These are phyloP conservation scores for Trichosanthes cucumerina DNA, from an alignment of 306 rosid species.

Conservation along the genomic window DNA sequence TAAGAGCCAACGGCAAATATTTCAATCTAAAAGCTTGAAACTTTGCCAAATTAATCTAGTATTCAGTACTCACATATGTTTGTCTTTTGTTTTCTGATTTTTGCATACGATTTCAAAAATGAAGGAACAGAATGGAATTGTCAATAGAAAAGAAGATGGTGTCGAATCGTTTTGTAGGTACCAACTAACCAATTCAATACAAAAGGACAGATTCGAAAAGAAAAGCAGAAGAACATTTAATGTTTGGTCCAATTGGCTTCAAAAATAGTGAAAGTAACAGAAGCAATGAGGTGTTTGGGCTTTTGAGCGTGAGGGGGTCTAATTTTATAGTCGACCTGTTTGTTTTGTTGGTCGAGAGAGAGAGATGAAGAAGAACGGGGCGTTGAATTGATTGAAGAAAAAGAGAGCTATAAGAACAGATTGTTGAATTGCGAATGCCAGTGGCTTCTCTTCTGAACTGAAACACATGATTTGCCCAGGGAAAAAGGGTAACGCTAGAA, in stretches of 20 bases:
- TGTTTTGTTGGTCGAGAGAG: background rate
- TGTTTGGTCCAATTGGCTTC: background rate
- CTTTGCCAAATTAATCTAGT: background rate
- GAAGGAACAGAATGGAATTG: conserved; percentile 1
- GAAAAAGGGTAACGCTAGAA: conserved; percentile 35
- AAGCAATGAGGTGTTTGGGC: background rate
- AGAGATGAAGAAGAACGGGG: background rate
- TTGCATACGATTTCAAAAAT: background rate
- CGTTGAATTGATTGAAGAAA: conserved; percentile 7
- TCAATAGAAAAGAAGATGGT: background rate
- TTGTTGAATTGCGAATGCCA: conserved; percentile 18
- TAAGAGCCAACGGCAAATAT: background rate
- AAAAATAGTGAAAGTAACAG: conserved; percentile 3
- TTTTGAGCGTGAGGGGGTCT: background rate
- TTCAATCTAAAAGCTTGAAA: background rate
- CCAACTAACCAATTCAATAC: conserved; percentile 13
- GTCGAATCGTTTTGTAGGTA: conserved; percentile 6
- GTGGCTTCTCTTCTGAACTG: conserved; percentile 23
- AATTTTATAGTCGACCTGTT: background rate
- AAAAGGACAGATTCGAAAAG: background rate
- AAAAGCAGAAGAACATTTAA: background rate
- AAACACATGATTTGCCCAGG: conserved; percentile 49
- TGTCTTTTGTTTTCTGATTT: background rate
- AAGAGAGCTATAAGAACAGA: conserved; percentile 26
- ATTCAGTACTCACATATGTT: background rate